Conservation (phyloP, 345 rosid genomes). For the Gossypium stocksii region DNA sequence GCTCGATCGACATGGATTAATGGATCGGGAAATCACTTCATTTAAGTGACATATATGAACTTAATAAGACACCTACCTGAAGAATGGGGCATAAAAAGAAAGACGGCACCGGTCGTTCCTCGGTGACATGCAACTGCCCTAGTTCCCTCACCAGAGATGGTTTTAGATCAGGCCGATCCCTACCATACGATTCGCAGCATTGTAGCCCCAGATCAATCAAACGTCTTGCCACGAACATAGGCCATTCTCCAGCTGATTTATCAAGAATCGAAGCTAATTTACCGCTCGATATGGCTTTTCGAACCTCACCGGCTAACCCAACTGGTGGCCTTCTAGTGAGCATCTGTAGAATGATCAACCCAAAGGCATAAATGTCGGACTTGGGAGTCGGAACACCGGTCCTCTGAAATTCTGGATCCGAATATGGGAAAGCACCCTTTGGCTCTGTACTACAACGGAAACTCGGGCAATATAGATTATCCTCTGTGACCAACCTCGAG, state of each 20-base stretch:
- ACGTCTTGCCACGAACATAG: constrained; percentile 38
- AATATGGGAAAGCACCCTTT: constrained; percentile 52
- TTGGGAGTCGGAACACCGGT: constrained; percentile 52
- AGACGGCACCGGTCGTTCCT: constrained; percentile 56
- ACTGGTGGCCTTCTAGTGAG: constrained; percentile 55
- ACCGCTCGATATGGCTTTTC: constrained; percentile 40
- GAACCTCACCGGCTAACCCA: constrained; percentile 49
- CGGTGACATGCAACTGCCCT: constrained; percentile 48
- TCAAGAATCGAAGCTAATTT: constrained; percentile 48
- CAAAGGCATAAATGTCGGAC: constrained; percentile 60
- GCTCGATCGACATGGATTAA: not conserved
- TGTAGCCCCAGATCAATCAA: constrained; percentile 53
- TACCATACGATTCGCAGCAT: constrained; percentile 47
- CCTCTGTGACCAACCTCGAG: constrained; percentile 47
- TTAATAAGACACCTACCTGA: constrained; percentile 35
- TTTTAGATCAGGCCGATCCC: constrained; percentile 53
- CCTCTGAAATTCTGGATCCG: constrained; percentile 63
- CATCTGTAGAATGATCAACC: constrained; percentile 58
- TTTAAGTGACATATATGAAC: not conserved
- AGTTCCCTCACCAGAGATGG: constrained; percentile 63
- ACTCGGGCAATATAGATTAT: constrained; percentile 37
- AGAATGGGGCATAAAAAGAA: constrained; percentile 74
- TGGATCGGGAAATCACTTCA: not conserved
- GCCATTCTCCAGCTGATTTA: constrained; percentile 69
- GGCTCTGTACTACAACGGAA: constrained; percentile 37